These are phyloP conservation scores for Ganoderma lingzhi DNA, from an alignment of 1,284 basidiomycete genomes.

Conservation along the genomic window DNA sequence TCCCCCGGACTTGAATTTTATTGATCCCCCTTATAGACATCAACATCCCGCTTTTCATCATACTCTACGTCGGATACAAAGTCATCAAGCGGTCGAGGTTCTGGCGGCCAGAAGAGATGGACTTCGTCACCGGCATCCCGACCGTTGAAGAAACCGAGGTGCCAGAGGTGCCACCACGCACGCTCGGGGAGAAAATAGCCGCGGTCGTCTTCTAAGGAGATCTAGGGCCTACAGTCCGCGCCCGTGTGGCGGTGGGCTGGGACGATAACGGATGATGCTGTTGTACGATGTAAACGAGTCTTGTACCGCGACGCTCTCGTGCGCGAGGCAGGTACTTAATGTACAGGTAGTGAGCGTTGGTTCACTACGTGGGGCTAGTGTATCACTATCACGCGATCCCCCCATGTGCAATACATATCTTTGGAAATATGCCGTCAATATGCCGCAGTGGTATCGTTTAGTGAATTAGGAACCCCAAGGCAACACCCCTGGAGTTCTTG, in stretches of 20 bases:
- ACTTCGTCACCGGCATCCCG: slow-evolving; percentile 66
- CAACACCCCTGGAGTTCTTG: neutral
- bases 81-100: slow-evolving; percentile 58
- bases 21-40: slow-evolving; percentile 38
- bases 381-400: slow-evolving; percentile 12
- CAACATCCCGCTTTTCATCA: slow-evolving; percentile 60
- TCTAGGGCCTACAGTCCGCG: neutral
- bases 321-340: neutral
- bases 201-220: slow-evolving; percentile 45
- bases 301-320: neutral
- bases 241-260: neutral
- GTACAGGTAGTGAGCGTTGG: neutral
- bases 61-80: slow-evolving; percentile 61
- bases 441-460: neutral
- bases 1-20: neutral
- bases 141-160: slow-evolving; percentile 62
- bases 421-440: neutral
- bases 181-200: slow-evolving; percentile 46
- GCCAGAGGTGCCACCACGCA: slow-evolving; percentile 48
- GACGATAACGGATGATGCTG: neutral
- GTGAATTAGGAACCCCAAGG: too few species aligned
- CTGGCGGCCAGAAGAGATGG: slow-evolving; percentile 62
- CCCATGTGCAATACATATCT: slow-evolving; percentile 6
- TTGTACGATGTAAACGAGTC: slow-evolving; percentile 1
- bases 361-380: neutral